Base-by-base conservation (phyloP, 257 asterid genomes). In the Anisodus acutangulus region DNA sequence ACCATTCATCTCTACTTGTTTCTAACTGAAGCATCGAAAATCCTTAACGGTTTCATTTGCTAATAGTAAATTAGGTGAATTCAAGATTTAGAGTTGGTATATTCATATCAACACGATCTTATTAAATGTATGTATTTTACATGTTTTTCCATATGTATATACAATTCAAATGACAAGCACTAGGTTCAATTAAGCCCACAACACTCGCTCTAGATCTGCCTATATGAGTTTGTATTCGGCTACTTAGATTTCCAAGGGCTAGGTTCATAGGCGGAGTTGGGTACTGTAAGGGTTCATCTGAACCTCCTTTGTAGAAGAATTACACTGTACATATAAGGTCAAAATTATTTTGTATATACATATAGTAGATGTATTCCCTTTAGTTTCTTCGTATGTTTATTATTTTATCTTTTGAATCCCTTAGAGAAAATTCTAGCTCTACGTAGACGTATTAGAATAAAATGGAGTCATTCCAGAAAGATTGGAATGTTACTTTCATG, bases 381-480 rank as follows among this genome's bases (percentile, higher is more conserved):
- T 31, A 31, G 2, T 31, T 31, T 31, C 1, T 31, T 31, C 35
- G 35, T 31, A 31, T 31, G 35, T 31, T 31, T 31, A 31, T 1
- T 31, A 31, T 31, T 31, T 31, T 31, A 31, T 31, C 35, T 31
- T 31, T 31, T 31, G 2, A 31, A 31, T 31, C 2, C 35, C 35
- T 31, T 31, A 31, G 1, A 31, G 35, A 31, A 31, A 31, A 31
- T 31, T 31, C 1, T 31, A 31, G 35, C 35, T 31, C 35, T 1
- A 31, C 35, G 35, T 1, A 31, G 35, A 31, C 35, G 35, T 58
- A 17, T 58, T 6, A 3, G 9, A 16, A n/a, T 7, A 58, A 4
- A 58, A 17, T 58, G 64, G 26, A 15, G 64, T 58, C 26, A 17
- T 58, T 74, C 22, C 81, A 51, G 11, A 74, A 74, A 74, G 80